Percentiles rank a stretch among this genome's conserved stretches.
phyloP scores from a whole-genome alignment of 2,329 filamentous ascomycete genomes.

The Fusarium pseudonygamai region DNA sequence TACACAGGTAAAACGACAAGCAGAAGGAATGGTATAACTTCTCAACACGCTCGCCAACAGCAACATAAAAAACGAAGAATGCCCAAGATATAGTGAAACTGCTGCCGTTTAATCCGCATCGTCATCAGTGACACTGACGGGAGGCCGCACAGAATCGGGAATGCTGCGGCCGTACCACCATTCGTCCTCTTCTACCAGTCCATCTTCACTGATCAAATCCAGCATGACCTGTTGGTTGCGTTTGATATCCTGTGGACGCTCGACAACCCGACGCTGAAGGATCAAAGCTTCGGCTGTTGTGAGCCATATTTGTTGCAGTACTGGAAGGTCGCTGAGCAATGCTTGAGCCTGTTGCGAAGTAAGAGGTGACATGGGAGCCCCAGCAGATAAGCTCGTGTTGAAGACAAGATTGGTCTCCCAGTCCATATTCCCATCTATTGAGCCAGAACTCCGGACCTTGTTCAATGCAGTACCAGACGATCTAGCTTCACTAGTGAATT shows the following conservation, averaged over 20 bases:
- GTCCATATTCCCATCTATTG: slow-evolving; percentile 45
- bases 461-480: slow-evolving; percentile 40
- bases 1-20: slow-evolving; percentile 26
- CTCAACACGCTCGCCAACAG: slow-evolving; percentile 23
- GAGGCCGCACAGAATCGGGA: slow-evolving; percentile 64
- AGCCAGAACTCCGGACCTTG: slow-evolving; percentile 43
- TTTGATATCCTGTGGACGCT: slow-evolving; percentile 67
- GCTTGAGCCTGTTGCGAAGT: slow-evolving; percentile 59
- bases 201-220: slow-evolving; percentile 71
- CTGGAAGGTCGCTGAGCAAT: slow-evolving; percentile 65
- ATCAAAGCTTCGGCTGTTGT: slow-evolving; percentile 70
- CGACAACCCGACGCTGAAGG: slow-evolving; percentile 66
- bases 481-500: slow-evolving; percentile 54
- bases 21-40: slow-evolving; percentile 24
- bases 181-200: slow-evolving; percentile 66
- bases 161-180: slow-evolving; percentile 68
- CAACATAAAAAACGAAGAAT: slow-evolving; percentile 27
- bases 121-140: slow-evolving; percentile 60
- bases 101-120: slow-evolving; percentile 52
- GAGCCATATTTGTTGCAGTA: slow-evolving; percentile 69
- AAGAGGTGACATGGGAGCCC: slow-evolving; percentile 70
- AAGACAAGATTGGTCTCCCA: slow-evolving; percentile 59
- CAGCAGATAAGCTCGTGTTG: slow-evolving; percentile 66
- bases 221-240: slow-evolving; percentile 70
- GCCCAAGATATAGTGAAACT: slow-evolving; percentile 15